phyloP scores from a whole-genome alignment of 2,329 filamentous ascomycete species.

The Xenoacremonium recifei region DNA sequence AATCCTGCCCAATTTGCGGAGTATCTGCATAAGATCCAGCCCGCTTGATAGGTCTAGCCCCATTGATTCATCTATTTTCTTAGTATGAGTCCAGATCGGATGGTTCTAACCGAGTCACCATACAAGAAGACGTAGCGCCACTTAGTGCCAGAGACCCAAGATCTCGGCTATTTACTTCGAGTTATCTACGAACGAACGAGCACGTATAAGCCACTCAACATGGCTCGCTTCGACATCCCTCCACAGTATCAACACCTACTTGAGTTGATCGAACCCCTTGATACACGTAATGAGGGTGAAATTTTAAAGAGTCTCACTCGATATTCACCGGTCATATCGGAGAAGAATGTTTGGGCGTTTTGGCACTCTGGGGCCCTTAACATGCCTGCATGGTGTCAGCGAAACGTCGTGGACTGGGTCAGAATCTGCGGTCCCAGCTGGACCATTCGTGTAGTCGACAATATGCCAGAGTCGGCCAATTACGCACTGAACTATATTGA shows the following conservation, averaged over 20 bases:
- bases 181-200: too few species aligned
- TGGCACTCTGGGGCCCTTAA: slow-evolving; percentile 35
- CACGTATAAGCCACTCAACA: too few species aligned
- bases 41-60: too few species aligned
- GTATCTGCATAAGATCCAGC: too few species aligned
- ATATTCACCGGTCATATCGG: slow-evolving; percentile 30
- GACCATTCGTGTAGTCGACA: slow-evolving; percentile 41
- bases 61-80: too few species aligned
- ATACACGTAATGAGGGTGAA: slow-evolving; percentile 29
- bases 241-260: slow-evolving; percentile 9
- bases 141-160: too few species aligned
- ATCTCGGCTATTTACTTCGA: too few species aligned
- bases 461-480: slow-evolving; percentile 33
- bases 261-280: slow-evolving; percentile 17
- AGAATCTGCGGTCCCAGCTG: slow-evolving; percentile 36
- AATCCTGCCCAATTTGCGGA: too few species aligned
- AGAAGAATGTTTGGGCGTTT: slow-evolving; percentile 44
- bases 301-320: slow-evolving; percentile 28
- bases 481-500: slow-evolving; percentile 35
- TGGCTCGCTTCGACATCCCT: slow-evolving; percentile 7
- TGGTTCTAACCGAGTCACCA: too few species aligned
- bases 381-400: slow-evolving; percentile 38
- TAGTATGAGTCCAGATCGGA: too few species aligned
- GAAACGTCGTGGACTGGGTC: slow-evolving; percentile 40
- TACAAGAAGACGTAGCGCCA: too few species aligned